Base-by-base conservation (phyloP, 108 stramenopile species). In the Nitzschia sp. region DNA sequence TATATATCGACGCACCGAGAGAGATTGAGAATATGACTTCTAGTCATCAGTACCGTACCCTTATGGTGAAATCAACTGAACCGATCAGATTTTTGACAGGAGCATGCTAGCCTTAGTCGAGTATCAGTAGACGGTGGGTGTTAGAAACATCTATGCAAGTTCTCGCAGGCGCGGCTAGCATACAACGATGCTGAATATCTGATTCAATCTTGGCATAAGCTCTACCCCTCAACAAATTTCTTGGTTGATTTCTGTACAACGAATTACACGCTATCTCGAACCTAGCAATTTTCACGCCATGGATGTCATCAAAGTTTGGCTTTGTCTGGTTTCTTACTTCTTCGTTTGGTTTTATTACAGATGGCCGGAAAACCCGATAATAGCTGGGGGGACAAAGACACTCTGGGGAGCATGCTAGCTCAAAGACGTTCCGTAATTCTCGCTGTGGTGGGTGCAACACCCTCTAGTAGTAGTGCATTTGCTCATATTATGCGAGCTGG, bases 361-460 rank as follows among this genome's bases (percentile, higher is more conserved):
- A 71, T 81, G 73, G 70, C 83, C 25, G 41, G 48, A 17, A 76
- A 56, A 25, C 37, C 64, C 17, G 69, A 39, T 17, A 38, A 15
- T 24, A 29, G 44, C 15, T 17, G 50, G 14, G 69, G 57, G 39
- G 71, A 73, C 61, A 41, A 21, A 22, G 73, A 62, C 44, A 67
- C 51, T 0, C 42, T 53, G 61, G 76, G 72, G 21, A 70, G 71
- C 37, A 66, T 76, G 17, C 43, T 89, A 14, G 81, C 72, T 14
- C 75, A 83, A 12, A 78, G 86, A 20, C 75, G 88, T 39, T 86
- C 81, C 58, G 48, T 92, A 6, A 65, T 89, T 22, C 67, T 89
- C 38, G 76, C 85, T 38, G 67, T 86, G 12, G 72, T 86, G 21
- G 87, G 82, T 10, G 55, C 75, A 14, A 86, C 81, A 6, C 68